A percentile compares a stretch with the other conserved stretches of the same genome.
Conservation (phyloP, 495 filamentous ascomycete species). For the Aspergillus diversus region DNA sequence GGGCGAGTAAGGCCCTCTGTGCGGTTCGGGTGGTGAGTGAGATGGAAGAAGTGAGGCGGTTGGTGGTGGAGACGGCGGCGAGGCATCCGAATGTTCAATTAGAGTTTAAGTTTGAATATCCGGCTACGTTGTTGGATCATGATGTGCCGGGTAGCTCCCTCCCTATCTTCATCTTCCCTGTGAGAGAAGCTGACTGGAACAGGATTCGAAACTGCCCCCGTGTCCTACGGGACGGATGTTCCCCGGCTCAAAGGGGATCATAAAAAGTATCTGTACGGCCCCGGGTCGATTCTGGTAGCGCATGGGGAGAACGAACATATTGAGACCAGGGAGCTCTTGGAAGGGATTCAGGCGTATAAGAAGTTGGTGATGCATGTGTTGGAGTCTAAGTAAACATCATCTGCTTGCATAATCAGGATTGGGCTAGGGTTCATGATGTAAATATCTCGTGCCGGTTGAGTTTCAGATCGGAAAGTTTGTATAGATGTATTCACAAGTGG, state of each 20-base stretch:
- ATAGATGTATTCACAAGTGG: too few relatives aligned
- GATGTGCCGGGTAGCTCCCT: slow-evolving; percentile 52
- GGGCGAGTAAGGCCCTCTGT: slow-evolving; percentile 27
- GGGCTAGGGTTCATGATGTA: too few relatives aligned
- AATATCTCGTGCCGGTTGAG: too few relatives aligned
- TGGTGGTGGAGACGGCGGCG: slow-evolving; percentile 20
- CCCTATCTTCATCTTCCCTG: too few relatives aligned
- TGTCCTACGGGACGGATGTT: slow-evolving; percentile 85
- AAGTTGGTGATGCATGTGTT: slow-evolving; percentile 4
- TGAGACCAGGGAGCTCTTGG: slow-evolving; percentile 62
- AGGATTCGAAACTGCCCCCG: slow-evolving; percentile 68
- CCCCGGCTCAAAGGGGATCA: slow-evolving; percentile 52
- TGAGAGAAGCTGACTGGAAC: slow-evolving; percentile 26
- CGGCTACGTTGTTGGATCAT: slow-evolving; percentile 45
- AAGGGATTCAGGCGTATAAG: slow-evolving; percentile 68
- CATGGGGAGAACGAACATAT: slow-evolving; percentile 77
- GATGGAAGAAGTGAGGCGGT: slow-evolving; percentile 22
- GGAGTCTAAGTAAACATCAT: not conserved
- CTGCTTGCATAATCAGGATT: too few relatives aligned
- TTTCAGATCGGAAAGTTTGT: too few relatives aligned
- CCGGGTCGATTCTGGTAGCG: slow-evolving; percentile 77
- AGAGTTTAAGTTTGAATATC: slow-evolving; percentile 27
- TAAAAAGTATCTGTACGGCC: slow-evolving; percentile 78
- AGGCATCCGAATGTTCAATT: slow-evolving; percentile 22
- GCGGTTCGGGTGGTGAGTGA: slow-evolving; percentile 28